Percentiles rank a stretch among this genome's conserved stretches.
Conservation (phyloP, 306 rosid species). For the Comarum palustre region DNA sequence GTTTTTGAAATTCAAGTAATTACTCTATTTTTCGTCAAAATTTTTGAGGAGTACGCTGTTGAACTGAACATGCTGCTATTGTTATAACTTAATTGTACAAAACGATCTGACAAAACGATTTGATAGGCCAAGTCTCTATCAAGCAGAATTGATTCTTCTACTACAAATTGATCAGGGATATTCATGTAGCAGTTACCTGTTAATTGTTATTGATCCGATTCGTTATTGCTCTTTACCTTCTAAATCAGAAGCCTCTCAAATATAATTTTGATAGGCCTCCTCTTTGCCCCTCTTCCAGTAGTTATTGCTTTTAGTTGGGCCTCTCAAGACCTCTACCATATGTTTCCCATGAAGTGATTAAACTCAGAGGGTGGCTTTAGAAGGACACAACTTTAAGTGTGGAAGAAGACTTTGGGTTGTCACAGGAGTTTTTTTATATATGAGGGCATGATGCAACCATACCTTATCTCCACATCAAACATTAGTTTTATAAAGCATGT, state of each 20-base stretch:
- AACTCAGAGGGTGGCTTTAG: slow-evolving; percentile 41
- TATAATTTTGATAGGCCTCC: slow-evolving; percentile 4
- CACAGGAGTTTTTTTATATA: slow-evolving; percentile 19
- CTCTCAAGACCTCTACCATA: slow-evolving; percentile 16
- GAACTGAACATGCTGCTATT: not conserved
- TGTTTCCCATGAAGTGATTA: slow-evolving; percentile 35
- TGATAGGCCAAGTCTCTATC: not conserved
- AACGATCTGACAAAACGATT: not conserved
- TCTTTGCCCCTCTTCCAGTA: slow-evolving; percentile 7
- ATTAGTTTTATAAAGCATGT: not conserved
- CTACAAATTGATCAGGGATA: not conserved
- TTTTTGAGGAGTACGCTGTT: not conserved
- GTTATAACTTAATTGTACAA: not conserved
- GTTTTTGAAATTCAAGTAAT: not conserved
- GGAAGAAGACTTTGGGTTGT: slow-evolving; percentile 48
- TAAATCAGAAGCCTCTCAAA: not conserved
- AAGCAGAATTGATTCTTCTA: not conserved
- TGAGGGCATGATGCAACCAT: slow-evolving; percentile 39
- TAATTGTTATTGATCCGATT: not conserved
- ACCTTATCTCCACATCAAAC: slow-evolving; percentile 26
- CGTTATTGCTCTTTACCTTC: not conserved
- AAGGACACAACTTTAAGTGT: slow-evolving; percentile 38
- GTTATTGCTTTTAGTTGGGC: slow-evolving; percentile 26
- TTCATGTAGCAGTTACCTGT: not conserved
- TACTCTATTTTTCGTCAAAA: not conserved